These are phyloP conservation scores for Rhizophora mangle DNA, from an alignment of 345 rosid species.

Conservation along the genomic window DNA sequence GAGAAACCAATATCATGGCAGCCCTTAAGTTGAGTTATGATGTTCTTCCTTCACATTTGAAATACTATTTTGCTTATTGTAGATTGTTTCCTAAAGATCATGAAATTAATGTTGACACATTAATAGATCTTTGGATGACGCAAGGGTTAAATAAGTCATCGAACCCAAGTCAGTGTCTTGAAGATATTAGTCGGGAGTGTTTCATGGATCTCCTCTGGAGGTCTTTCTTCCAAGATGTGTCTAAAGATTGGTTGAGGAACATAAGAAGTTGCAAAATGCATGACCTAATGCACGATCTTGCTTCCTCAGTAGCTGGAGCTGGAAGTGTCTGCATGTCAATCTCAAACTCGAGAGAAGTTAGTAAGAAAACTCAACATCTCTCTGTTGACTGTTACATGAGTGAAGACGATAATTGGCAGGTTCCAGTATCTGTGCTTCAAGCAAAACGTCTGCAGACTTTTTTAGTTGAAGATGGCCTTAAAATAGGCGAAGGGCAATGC, in stretches of 20 bases:
- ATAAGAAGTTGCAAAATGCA: conserved; percentile 11
- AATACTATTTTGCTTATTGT: conserved; percentile 31
- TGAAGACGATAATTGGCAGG: background rate
- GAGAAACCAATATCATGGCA: no score
- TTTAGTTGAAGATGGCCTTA: no score
- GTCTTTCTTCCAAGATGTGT: background rate
- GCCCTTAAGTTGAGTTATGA: no score
- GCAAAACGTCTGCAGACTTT: conserved; percentile 11
- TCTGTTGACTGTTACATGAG: background rate
- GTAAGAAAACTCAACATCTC: background rate
- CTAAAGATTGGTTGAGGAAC: background rate
- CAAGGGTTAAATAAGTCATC: no score
- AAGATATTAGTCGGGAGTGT: no score
- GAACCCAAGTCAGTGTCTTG: no score
- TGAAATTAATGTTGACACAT: background rate
- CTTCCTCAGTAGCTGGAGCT: background rate
- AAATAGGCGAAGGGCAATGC: no score
- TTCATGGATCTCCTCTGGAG: no score
- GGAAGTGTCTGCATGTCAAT: background rate
- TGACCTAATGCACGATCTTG: conserved; percentile 24
- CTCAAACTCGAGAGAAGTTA: rapidly evolving
- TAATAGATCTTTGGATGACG: conserved; percentile 23
- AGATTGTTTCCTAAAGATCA: conserved; percentile 24
- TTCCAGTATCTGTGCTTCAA: background rate
- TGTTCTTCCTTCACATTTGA: conserved; percentile 26